These are phyloP conservation scores for Cicer pinnatifidum DNA, from an alignment of 306 rosid genomes.

Conservation along the genomic window DNA sequence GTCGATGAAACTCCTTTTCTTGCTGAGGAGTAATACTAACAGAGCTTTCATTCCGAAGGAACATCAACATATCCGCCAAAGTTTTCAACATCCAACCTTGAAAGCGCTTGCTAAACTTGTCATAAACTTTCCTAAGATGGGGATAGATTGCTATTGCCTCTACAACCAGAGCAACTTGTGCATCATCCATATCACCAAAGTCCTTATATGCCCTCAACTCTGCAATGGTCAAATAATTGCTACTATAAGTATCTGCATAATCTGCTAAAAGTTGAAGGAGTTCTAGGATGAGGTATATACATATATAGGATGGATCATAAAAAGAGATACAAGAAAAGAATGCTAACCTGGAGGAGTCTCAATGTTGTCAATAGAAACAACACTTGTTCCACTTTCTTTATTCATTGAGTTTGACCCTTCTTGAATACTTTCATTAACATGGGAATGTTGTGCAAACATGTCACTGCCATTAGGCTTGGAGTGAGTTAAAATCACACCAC, in stretches of 20 bases:
- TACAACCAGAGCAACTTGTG: constrained; percentile 22
- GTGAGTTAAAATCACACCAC: neutral
- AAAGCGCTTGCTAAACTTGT: constrained; percentile 19
- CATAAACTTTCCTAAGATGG: constrained; percentile 23
- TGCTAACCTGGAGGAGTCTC: constrained; percentile 21
- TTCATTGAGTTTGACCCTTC: neutral
- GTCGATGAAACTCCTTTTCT: constrained; percentile 12
- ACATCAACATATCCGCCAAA: constrained; percentile 31
- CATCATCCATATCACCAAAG: constrained; percentile 28
- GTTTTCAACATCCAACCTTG: constrained; percentile 33
- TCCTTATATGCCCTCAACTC: constrained; percentile 19
- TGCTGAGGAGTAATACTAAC: neutral
- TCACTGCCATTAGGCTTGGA: neutral
- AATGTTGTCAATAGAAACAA: neutral
- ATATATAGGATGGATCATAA: neutral
- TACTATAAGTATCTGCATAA: neutral
- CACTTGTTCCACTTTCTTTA: neutral
- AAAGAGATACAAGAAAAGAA: neutral
- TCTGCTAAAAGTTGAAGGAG: constrained; percentile 1
- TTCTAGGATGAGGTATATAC: neutral
- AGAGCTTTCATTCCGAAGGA: constrained; percentile 6
- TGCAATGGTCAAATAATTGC: neutral
- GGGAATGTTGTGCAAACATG: neutral
- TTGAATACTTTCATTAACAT: neutral
- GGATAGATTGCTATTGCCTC: constrained; percentile 32